Evolutionary conservation across 2,329 filamentous ascomycete species (phyloP).

Genomic region (Proliferodiscus dingleyae): DNA sequence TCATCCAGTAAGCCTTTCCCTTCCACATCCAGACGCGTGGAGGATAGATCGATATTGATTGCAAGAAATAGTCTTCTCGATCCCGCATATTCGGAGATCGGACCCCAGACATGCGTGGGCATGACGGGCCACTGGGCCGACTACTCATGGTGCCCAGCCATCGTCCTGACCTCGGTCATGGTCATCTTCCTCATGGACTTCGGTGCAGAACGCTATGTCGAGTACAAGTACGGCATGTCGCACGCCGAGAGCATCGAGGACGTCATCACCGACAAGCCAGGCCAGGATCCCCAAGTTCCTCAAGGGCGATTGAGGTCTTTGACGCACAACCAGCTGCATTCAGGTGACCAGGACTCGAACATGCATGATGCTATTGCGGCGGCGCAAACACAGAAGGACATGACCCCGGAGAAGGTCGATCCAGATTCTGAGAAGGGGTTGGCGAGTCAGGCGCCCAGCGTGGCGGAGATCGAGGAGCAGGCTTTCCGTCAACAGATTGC

Average conservation of each 20-base stretch:
- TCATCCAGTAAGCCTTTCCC: slow-evolving; percentile 57
- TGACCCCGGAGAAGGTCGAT: slow-evolving; percentile 13
- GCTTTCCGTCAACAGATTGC: slow-evolving; percentile 41
- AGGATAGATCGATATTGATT: neutral
- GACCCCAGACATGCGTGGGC: slow-evolving; percentile 45
- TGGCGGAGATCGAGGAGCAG: slow-evolving; percentile 23
- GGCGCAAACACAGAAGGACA: slow-evolving; percentile 17
- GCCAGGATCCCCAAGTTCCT: slow-evolving; percentile 1
- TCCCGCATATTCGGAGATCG: slow-evolving; percentile 40
- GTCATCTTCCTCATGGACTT: slow-evolving; percentile 52
- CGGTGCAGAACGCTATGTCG: slow-evolving; percentile 49
- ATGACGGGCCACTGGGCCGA: slow-evolving; percentile 44
- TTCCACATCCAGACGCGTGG: slow-evolving; percentile 32
- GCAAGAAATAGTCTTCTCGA: slow-evolving; percentile 40
- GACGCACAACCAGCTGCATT: slow-evolving; percentile 37
- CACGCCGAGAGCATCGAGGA: slow-evolving; percentile 21
- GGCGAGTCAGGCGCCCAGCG: neutral
- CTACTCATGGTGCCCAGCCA: slow-evolving; percentile 28
- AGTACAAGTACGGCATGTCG: slow-evolving; percentile 26
- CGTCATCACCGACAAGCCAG: slow-evolving; percentile 23
- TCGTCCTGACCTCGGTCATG: slow-evolving; percentile 55
- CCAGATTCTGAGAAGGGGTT: slow-evolving; percentile 11
- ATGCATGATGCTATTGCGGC: slow-evolving; percentile 18
- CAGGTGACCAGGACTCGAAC: slow-evolving; percentile 35
- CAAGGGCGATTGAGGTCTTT: slow-evolving; percentile 4